Percentiles rank a stretch among this genome's conserved stretches.
phyloP scores from a whole-genome alignment of 2,329 filamentous ascomycete genomes.

The Tolypocladium tundrense region DNA sequence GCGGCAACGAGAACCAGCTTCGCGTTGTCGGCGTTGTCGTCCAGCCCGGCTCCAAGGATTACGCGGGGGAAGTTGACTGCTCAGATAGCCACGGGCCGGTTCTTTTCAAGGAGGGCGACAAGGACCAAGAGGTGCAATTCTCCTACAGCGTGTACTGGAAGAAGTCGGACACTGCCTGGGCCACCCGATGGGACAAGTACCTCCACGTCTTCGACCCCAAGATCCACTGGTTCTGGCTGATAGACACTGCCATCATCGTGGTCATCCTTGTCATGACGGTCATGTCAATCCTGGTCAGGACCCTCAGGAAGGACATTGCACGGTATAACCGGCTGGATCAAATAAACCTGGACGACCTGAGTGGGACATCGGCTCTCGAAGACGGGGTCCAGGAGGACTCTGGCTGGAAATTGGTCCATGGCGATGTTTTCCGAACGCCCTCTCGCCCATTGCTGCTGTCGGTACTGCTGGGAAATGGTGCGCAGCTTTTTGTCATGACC shows the following conservation, averaged over 20 bases:
- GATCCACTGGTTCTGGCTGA: constrained; percentile 98
- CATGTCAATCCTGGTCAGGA: constrained; percentile 79
- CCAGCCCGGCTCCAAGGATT: constrained; percentile 63
- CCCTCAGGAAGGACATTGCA: constrained; percentile 88
- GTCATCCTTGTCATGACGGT: constrained; percentile 86
- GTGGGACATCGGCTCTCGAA: constrained; percentile 67
- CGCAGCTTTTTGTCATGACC: constrained; percentile 96
- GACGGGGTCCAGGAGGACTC: constrained; percentile 96
- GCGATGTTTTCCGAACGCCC: constrained; percentile 89
- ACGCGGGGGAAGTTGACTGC: constrained; percentile 52
- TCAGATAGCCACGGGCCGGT: constrained; percentile 45
- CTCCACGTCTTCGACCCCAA: constrained; percentile 94
- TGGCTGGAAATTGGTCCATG: constrained; percentile 96
- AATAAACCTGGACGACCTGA: constrained; percentile 81
- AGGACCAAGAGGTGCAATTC: constrained; percentile 59
- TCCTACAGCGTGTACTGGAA: constrained; percentile 92
- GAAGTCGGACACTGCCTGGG: constrained; percentile 77
- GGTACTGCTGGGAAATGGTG: constrained; percentile 83
- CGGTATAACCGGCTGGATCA: constrained; percentile 92
- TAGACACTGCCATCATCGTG: constrained; percentile 93
- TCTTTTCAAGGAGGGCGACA: constrained; percentile 47
- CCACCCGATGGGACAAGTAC: constrained; percentile 98
- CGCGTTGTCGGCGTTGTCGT: constrained; percentile 90
- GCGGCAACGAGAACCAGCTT: constrained; percentile 54
- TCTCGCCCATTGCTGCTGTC: constrained; percentile 75